These are phyloP conservation scores for Aspergillus sclerotioniger DNA, from an alignment of 495 filamentous ascomycete genomes.

Conservation along the genomic window DNA sequence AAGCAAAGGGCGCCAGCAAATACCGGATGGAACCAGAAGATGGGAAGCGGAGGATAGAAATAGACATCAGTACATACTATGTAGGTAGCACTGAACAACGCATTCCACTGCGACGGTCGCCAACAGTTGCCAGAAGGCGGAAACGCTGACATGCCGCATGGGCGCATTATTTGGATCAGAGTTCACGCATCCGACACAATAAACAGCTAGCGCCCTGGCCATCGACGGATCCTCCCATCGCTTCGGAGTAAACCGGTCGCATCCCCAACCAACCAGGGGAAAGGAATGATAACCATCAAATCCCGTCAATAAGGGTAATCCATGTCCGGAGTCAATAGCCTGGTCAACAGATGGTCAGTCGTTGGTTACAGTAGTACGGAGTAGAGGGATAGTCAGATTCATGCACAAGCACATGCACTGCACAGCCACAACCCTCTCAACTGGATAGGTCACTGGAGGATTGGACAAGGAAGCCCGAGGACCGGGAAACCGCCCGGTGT, in stretches of 20 bases:
- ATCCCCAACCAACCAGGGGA: background rate
- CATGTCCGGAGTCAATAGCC: too few species aligned
- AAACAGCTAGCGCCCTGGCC: background rate
- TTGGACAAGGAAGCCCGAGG: too few species aligned
- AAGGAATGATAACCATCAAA: too few species aligned
- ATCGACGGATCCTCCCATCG: background rate
- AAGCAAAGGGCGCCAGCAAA: background rate
- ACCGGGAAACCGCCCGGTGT: too few species aligned
- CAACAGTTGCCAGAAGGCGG: background rate
- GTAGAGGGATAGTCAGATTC: too few species aligned
- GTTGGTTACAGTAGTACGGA: too few species aligned
- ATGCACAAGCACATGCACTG: too few species aligned
- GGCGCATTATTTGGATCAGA: background rate
- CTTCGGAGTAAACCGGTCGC: background rate
- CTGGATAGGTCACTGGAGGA: too few species aligned
- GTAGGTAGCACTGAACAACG: background rate
- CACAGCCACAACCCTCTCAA: too few species aligned
- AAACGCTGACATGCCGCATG: background rate
- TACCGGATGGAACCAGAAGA: background rate
- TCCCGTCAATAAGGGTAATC: too few species aligned
- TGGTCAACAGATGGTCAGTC: too few species aligned
- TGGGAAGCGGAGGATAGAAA: background rate
- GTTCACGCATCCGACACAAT: background rate
- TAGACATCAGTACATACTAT: background rate
- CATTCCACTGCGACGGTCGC: background rate